Percentiles rank a stretch among this genome's conserved stretches.
These are phyloP conservation scores for Cantharellus cinnabarinus DNA, from an alignment of 768 basidiomycete genomes.

Conservation along the genomic window DNA sequence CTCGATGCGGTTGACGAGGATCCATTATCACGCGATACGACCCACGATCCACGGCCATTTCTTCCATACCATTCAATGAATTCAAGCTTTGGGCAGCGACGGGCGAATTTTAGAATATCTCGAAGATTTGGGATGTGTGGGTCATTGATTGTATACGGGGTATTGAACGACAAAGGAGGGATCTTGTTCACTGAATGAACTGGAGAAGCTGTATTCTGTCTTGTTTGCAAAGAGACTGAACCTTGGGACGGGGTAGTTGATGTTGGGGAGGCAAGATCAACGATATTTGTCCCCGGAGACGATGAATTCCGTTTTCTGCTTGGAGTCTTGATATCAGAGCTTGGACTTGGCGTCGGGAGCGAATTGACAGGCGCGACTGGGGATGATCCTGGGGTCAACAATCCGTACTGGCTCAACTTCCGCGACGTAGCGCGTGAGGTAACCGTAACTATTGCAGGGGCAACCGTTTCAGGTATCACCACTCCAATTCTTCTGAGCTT, in stretches of 20 bases:
- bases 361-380: constrained; percentile 9
- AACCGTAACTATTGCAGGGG: constrained; percentile 9
- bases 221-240: constrained; percentile 10
- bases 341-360: not conserved
- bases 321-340: not conserved
- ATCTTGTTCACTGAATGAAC: not conserved
- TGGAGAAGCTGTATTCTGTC: constrained; percentile 14
- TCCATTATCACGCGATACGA: constrained; percentile 10
- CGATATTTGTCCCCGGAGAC: not conserved
- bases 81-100: constrained; percentile 18
- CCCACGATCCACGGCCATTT: constrained; percentile 18
- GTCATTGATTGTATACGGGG: constrained; percentile 10
- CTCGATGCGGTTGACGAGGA: constrained; percentile 4
- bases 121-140: constrained; percentile 20
- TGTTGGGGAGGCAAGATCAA: not conserved
- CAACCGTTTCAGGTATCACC: constrained; percentile 15
- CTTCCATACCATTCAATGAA: constrained; percentile 21
- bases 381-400: constrained; percentile 16
- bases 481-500: constrained; percentile 17
- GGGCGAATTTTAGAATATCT: constrained; percentile 21
- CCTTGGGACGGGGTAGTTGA: not conserved
- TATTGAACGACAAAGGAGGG: not conserved
- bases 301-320: not conserved
- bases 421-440: not conserved
- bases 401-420: too few relatives aligned